Conservation (phyloP, 495 filamentous ascomycete species). For the Letharia lupina region DNA sequence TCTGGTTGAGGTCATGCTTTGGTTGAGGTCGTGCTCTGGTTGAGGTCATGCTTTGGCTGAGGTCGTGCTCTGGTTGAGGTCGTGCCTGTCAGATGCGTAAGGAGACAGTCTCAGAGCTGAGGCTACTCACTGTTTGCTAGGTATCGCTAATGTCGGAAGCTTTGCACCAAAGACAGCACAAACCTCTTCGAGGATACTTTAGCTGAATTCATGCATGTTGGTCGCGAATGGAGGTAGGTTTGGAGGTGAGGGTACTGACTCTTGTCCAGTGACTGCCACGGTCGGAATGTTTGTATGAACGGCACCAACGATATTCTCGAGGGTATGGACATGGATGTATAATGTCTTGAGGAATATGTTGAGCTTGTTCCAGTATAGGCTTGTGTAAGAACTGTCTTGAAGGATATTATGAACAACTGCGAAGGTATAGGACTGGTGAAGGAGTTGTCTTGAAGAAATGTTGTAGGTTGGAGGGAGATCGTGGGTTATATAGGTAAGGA, state of each 20-base stretch:
- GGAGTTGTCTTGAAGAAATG: background rate
- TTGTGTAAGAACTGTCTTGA: background rate
- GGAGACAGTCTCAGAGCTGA: background rate
- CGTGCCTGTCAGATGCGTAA: background rate
- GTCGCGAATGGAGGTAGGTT: background rate
- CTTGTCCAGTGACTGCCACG: background rate
- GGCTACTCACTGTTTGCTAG: background rate
- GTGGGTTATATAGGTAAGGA: background rate
- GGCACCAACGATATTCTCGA: background rate
- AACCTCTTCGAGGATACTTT: background rate
- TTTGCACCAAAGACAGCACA: background rate
- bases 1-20: too few relatives aligned
- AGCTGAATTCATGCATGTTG: background rate
- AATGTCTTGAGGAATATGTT: background rate
- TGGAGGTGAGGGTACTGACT: background rate
- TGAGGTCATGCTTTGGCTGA: too few relatives aligned
- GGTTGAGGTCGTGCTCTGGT: too few relatives aligned
- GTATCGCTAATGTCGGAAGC: background rate
- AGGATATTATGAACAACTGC: background rate
- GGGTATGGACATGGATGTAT: background rate
- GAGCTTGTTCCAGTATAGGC: background rate
- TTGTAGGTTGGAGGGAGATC: background rate
- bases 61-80: background rate
- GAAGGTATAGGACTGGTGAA: background rate
- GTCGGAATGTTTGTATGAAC: background rate